Evolutionary conservation across 495 filamentous ascomycete species (phyloP), one percentile per base, ranked within the genome.

Genomic region (Penicillium bialowiezense): DNA sequence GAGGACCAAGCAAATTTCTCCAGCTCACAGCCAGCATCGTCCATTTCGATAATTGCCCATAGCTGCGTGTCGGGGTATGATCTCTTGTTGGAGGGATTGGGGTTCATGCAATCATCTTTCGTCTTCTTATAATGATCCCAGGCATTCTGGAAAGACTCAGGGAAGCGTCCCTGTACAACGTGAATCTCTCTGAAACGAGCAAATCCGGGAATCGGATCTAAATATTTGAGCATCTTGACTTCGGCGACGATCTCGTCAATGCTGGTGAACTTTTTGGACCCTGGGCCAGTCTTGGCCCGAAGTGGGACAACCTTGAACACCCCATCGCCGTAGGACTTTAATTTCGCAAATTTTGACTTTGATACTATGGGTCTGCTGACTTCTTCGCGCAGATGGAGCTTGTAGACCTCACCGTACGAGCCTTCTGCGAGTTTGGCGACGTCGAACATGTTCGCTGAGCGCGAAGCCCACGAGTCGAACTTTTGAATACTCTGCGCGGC

Each of bases 11-110:
- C 58, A 38, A 60, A 87, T 65, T 61, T 79, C 45, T 93, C 89
- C 18, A 95, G 69, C 38, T 90, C 88, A 13, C 68, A 81, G 0
- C 91, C 91, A 0, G 91, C 91, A 62, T 96, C 89, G 34, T 88
- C 86, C 72, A 96, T 86, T 63, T 96, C 91, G 7, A 96, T 72
- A 10, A 92, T 85, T 0, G 89, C 72, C 78, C 91, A 96, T 18
- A 83, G 69, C 32, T 93, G 88, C 3, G 76, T 73, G 37, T 86
- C 79, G 2, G 79, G 59, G 54, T 88, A 91, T 17, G 76, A 64
- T 39, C 64, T 70, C 41, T 74, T 81, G 35, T 64, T 76, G 4
- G 75, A 78, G 0, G 86, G 85, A 54, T 90, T 85, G 6, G 85
- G 86, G 56, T 83, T 84, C 45, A 78, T 58, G 50, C 76, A 74